These are phyloP conservation scores for Aspergillus tanneri DNA, from an alignment of 2,329 filamentous ascomycete species.

Conservation along the genomic window DNA sequence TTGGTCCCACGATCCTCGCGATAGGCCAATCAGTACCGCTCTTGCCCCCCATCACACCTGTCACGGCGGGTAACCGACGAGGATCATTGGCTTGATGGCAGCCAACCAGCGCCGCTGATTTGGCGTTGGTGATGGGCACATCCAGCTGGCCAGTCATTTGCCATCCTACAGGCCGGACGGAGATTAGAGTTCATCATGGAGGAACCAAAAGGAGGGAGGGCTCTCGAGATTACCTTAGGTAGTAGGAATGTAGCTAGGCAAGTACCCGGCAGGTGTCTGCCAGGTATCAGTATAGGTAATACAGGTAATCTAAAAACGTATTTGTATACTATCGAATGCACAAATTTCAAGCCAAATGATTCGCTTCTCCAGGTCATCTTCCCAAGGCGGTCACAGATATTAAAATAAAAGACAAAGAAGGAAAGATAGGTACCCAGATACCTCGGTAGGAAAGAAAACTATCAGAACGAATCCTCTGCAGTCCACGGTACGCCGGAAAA, in stretches of 20 bases:
- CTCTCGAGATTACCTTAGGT: too few species aligned
- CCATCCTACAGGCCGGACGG: slow-evolving; percentile 1
- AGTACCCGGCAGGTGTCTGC: too few species aligned
- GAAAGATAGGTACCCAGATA: slow-evolving; percentile 4
- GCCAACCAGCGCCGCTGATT: slow-evolving; percentile 16
- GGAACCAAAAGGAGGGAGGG: background rate
- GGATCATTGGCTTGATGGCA: slow-evolving; percentile 9
- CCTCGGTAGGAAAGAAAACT: slow-evolving; percentile 8
- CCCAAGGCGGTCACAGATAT: background rate
- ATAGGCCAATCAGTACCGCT: background rate
- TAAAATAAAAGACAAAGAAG: slow-evolving; percentile 8
- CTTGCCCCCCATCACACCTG: background rate
- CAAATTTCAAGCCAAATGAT: background rate
- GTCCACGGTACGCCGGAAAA: slow-evolving; percentile 27
- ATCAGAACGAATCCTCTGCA: slow-evolving; percentile 13
- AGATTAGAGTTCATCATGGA: slow-evolving; percentile 4
- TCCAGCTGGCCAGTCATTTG: background rate
- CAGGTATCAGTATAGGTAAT: too few species aligned
- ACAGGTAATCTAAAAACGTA: too few species aligned
- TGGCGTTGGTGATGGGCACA: slow-evolving; percentile 21
- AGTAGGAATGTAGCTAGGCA: too few species aligned
- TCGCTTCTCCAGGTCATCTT: slow-evolving; percentile 7
- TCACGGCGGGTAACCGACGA: slow-evolving; percentile 12
- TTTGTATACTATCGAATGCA: too few species aligned
- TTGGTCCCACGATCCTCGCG: background rate